Base-by-base conservation (phyloP, 2,329 filamentous ascomycete species). In the Ceratocystis cacaofunesta region DNA sequence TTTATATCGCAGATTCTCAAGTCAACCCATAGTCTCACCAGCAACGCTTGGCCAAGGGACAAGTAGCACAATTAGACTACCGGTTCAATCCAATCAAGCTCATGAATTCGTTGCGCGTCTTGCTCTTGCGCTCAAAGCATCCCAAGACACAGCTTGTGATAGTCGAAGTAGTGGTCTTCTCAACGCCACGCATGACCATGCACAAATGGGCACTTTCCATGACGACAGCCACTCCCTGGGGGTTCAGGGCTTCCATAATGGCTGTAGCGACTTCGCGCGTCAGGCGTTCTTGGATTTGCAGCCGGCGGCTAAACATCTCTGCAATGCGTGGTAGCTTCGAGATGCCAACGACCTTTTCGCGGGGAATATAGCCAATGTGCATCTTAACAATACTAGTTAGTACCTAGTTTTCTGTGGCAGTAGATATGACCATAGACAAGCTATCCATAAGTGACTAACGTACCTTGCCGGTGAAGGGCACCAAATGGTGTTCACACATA, bases 101-200 rank as follows among this genome's bases (percentile, higher is more conserved):
- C 73, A 99, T 77, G 72, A 99, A 99, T 76, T 99, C 94, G 74
- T 96, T 95, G 71, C 94, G 82, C 10, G 92, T 96, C 81, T 96
- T 96, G 68, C 90, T 90, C 71, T 89, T 90, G 68, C 86, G 87
- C 73, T 96, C 87, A 80, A 99, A 95, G 72, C 91, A 92, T 48
- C 94, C 94, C n/a, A 97, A 83, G 77, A 99, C 95, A 74, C 92
- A 97, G 78, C 91, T 96, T 19, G 94, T 99, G 46, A 95, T 94
- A 5, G 94, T 97, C 19, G 84, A 88, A 62, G 89, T 86, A 50
- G 82, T 84, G 0, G 90, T 91, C 80, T 99, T 96, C 74, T 96
- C 85, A 8, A 99, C 92, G n/a, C 94, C 94, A 60, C 94, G 85
- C 92, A 96, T 97, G 17, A 96, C 91, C 92, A 97, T 99, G 79